phyloP scores from a whole-genome alignment of 2,329 filamentous ascomycete species.

The Alternaria sp. region DNA sequence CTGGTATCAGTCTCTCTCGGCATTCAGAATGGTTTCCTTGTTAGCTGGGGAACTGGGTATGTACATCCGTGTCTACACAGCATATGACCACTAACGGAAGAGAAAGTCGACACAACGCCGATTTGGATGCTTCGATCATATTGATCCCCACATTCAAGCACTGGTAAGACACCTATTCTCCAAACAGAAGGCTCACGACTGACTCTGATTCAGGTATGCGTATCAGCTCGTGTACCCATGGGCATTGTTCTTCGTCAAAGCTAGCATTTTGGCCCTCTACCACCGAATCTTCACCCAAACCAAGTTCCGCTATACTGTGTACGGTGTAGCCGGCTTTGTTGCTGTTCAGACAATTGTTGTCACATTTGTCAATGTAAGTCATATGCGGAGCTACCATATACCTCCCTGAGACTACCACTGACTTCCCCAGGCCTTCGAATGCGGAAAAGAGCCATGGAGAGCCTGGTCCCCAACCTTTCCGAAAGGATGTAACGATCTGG shows the following conservation, averaged over 20 bases:
- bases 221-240: constrained; percentile 34
- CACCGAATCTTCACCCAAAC: constrained; percentile 25
- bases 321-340: constrained; percentile 12
- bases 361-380: constrained; percentile 23
- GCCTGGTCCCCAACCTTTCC: constrained; percentile 28
- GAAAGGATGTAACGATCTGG: constrained; percentile 26
- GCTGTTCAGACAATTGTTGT: constrained; percentile 15
- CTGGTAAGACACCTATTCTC: not conserved
- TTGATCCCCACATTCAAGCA: not conserved
- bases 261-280: constrained; percentile 32
- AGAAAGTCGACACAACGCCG: not conserved
- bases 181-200: not conserved
- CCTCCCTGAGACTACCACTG: not conserved
- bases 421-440: constrained; percentile 28
- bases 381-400: not conserved
- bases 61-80: not conserved
- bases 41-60: not conserved
- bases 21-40: not conserved
- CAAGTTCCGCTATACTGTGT: constrained; percentile 12
- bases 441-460: constrained; percentile 13
- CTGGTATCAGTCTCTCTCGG: not conserved
- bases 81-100: not conserved
- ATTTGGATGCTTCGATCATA: not conserved
- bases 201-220: constrained; percentile 18
- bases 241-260: constrained; percentile 29